Base-by-base conservation (phyloP, 2,329 filamentous ascomycete species). In the Pestalotiopsis fici region DNA sequence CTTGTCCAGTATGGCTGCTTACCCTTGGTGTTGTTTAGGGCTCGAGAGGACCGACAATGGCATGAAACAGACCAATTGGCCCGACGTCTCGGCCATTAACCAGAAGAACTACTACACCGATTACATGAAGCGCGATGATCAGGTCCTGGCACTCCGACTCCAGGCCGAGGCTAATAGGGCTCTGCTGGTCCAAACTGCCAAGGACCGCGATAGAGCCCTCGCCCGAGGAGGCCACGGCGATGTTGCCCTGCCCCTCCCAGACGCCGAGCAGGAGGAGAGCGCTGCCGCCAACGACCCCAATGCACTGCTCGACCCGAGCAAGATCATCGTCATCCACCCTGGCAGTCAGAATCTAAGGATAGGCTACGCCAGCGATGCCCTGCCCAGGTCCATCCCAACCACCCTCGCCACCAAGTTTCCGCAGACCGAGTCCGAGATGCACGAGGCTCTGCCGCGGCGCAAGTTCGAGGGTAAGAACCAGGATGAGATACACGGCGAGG, bases 31-130 rank as follows among this genome's bases (percentile, higher is more conserved):
- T 27, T 66, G 54, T 59, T 18, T 78, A 98, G 95, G 96, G 72
- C 90, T 99, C 71, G 94, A 97, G 83, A 89, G 95, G 78, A 98
- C 96, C 69, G 96, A 99, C 85, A 99, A 99, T 88, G 95, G 95
- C 82, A 95, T 99, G 91, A 96, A 95, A 77, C 89, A 96, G 77
- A 93, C 94, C 60, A 97, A 88, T 79, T 99, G 96, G 95, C 95
- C 96, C 11, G 92, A 96, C 76, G 90, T 97, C 67, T 87, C 89
- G 56, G 93, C 96, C 75, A 99, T 99, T 81, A 99, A 99, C 78
- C 96, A 99, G 80, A 99, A 99, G 84, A 99, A 99, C 80, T 99
- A 99, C 81, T 98, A 98, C 80, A 97, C 95, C 69, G 96, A 99
- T 78, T 99, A 97, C 75, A 93, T 99, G 82, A 99, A 99, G 84